Percentiles rank a stretch among this genome's conserved stretches.
Evolutionary conservation across 768 basidiomycete species (phyloP).

Genomic region (Kondoa malvinella): DNA sequence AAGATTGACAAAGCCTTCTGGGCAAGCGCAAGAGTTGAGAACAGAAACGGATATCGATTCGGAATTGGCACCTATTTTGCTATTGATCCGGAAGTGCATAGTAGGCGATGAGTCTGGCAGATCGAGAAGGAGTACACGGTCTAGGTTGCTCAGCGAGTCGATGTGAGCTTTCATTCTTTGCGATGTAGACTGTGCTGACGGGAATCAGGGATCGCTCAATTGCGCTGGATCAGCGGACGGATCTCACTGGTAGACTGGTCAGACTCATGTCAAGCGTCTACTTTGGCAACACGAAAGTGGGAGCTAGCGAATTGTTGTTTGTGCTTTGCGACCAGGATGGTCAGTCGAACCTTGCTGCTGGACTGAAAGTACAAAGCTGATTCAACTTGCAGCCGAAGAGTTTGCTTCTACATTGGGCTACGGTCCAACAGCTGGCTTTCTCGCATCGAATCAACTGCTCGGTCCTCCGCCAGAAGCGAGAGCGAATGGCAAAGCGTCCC

Average conservation of each 20-base stretch:
- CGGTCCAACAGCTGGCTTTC: slow-evolving; percentile 84
- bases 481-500: slow-evolving; percentile 31
- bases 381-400: slow-evolving; percentile 43
- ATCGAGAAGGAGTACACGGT: slow-evolving; percentile 43
- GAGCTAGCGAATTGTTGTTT: slow-evolving; percentile 73
- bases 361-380: background rate
- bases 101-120: slow-evolving; percentile 50
- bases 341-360: slow-evolving; percentile 26
- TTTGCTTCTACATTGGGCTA: slow-evolving; percentile 74
- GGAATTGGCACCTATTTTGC: slow-evolving; percentile 52
- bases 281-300: slow-evolving; percentile 52
- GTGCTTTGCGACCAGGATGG: slow-evolving; percentile 64
- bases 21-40: slow-evolving; percentile 33
- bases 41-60: slow-evolving; percentile 41
- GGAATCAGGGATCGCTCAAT: slow-evolving; percentile 47
- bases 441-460: slow-evolving; percentile 77
- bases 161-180: slow-evolving; percentile 34
- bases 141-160: slow-evolving; percentile 56
- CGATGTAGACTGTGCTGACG: background rate
- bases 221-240: slow-evolving; percentile 54
- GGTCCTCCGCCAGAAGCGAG: slow-evolving; percentile 35
- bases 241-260: slow-evolving; percentile 61
- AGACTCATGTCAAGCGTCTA: slow-evolving; percentile 60
- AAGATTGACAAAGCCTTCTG: background rate
- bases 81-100: slow-evolving; percentile 48